Base-by-base conservation (phyloP, 2,329 filamentous ascomycete species). In the Aspergillus sp. region DNA sequence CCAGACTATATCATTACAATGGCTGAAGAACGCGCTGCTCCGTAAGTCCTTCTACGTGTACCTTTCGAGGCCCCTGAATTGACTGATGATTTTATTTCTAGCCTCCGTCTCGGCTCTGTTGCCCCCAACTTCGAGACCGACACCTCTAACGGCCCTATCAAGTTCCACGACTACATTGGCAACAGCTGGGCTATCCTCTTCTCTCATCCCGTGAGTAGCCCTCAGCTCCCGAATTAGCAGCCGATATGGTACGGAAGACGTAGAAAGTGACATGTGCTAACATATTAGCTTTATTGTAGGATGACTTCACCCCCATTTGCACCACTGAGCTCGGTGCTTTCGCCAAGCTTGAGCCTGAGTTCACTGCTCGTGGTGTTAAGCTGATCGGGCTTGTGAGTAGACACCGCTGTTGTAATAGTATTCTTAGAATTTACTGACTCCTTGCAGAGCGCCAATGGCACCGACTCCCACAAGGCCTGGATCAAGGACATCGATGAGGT, bases 271-370 rank as follows among this genome's bases (percentile, higher is more conserved):
- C 22, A 48, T 22, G 13, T 40, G 37, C 51, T 58, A 9, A 58
- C 44, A 37, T 34, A 6, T 19, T 19, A 5, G 9, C 42, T 11
- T 17, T 5, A 3, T 46, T 11, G 50, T 56, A 73, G 70, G 75
- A 75, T 69, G 93, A 97, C 79, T 97, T 90, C 83, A 97, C 93
- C 5, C 93, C 93, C 62, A 93, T 96, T 61, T 97, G 93, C 83
- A 97, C 93, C 69, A 97, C 92, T 57, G 93, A 97, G 83, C 88
- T 97, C 62, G 93, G 93, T 66, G 93, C 92, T 64, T 96, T 97
- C 72, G 90, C 93, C 70, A 95, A 93, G 81, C 86, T 97, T 63
- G 87, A 92, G 81, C 86, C 87, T 69, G 92, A 97, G 79, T 97
- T 97, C 80, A 83, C 86, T 73, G 91, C 90, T 81, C 88, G 92